These are phyloP conservation scores for Ramularia collo-cygni DNA, from an alignment of 2,329 filamentous ascomycete species.

Conservation along the genomic window DNA sequence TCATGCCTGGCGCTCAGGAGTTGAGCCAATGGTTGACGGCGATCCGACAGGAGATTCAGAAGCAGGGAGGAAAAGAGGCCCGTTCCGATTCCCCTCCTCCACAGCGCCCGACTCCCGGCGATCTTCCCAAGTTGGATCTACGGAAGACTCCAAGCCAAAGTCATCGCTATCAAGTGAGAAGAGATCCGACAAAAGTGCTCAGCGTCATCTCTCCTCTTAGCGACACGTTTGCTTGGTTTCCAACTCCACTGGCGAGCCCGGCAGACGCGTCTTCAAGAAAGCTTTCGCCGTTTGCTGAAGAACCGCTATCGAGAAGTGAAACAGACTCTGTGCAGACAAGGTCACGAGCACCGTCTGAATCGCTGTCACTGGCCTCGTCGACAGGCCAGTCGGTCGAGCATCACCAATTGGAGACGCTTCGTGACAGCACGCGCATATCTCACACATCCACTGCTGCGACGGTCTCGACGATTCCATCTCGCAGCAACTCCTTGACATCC, in stretches of 20 bases:
- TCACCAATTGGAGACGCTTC: slow-evolving; percentile 23
- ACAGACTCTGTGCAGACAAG: slow-evolving; percentile 5
- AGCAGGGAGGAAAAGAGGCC: slow-evolving; percentile 59
- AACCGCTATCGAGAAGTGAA: not conserved
- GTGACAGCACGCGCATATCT: slow-evolving; percentile 26
- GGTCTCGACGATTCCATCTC: slow-evolving; percentile 17
- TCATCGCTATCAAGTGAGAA: slow-evolving; percentile 33
- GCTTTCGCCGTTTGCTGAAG: slow-evolving; percentile 8
- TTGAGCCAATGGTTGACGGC: slow-evolving; percentile 70
- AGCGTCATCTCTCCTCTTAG: not conserved
- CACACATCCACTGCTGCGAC: slow-evolving; percentile 23
- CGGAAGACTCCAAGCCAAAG: slow-evolving; percentile 22
- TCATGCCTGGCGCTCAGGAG: slow-evolving; percentile 64
- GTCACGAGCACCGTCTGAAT: slow-evolving; percentile 14
- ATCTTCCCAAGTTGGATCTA: slow-evolving; percentile 17
- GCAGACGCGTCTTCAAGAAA: not conserved
- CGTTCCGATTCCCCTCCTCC: slow-evolving; percentile 41
- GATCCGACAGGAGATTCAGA: slow-evolving; percentile 63
- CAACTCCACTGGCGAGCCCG: no score
- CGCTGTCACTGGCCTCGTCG: slow-evolving; percentile 21
- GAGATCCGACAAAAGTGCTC: slow-evolving; percentile 26
- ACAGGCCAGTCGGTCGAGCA: slow-evolving; percentile 21
- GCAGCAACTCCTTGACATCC: slow-evolving; percentile 24
- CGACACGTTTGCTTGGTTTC: not conserved
- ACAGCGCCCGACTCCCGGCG: slow-evolving; percentile 4